Percentiles rank a stretch among this genome's conserved stretches.
phyloP scores from a whole-genome alignment of 805 yeast genomes.

The Tetrapisispora phaffii region DNA sequence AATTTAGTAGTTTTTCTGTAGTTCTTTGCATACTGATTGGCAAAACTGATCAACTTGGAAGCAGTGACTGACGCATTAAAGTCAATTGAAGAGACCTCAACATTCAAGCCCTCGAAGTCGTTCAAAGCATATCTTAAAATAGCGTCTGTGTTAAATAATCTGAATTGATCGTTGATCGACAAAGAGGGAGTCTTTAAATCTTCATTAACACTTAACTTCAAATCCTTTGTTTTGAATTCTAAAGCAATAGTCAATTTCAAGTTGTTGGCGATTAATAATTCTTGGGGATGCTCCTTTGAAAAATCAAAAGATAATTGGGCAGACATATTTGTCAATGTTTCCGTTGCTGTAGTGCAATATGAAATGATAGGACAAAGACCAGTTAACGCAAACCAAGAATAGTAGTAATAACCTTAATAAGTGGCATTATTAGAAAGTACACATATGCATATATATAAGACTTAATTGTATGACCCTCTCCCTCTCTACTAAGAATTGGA shows the following conservation, averaged over 20 bases:
- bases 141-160: slow-evolving; percentile 56
- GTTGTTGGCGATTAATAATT: slow-evolving; percentile 22
- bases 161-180: slow-evolving; percentile 25
- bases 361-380: too few species aligned
- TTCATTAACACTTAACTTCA: slow-evolving; percentile 16
- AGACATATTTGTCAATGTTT: too few species aligned
- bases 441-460: too few species aligned
- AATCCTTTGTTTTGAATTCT: slow-evolving; percentile 18
- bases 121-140: slow-evolving; percentile 52
- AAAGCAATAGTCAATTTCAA: slow-evolving; percentile 27
- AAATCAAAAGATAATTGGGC: slow-evolving; percentile 23
- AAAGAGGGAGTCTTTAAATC: slow-evolving; percentile 22
- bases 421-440: too few species aligned
- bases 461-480: too few species aligned
- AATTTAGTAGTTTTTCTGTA: slow-evolving; percentile 11
- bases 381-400: too few species aligned
- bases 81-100: slow-evolving; percentile 23
- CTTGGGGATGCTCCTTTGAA: slow-evolving; percentile 15
- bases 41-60: slow-evolving; percentile 48
- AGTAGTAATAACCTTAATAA: too few species aligned
- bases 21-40: slow-evolving; percentile 43
- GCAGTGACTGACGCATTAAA: slow-evolving; percentile 33
- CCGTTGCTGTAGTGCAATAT: too few species aligned
- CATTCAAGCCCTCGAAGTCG: slow-evolving; percentile 34
- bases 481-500: too few species aligned